These are phyloP conservation scores for Tremellales sp. DNA, from an alignment of 1,284 basidiomycete genomes.

Conservation along the genomic window DNA sequence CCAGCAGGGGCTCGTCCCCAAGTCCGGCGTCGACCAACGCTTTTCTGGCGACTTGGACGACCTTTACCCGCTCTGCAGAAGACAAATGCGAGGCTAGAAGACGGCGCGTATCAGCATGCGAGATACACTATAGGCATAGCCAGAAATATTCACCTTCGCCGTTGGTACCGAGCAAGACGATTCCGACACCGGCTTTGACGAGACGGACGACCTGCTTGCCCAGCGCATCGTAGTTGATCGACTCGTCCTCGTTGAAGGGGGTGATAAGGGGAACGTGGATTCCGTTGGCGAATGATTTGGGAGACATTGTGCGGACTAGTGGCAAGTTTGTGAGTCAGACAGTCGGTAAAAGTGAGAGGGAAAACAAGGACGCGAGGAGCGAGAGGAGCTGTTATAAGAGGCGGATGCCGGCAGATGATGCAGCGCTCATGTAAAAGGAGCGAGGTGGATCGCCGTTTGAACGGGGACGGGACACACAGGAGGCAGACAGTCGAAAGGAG, in stretches of 20 bases:
- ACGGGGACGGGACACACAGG: no score
- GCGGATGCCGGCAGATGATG: no score
- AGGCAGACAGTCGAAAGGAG: no score
- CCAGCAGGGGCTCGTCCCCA: constrained; percentile 65
- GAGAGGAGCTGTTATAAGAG: no score
- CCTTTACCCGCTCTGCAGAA: constrained; percentile 61
- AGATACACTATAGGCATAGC: background rate
- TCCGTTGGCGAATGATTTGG: constrained; percentile 36
- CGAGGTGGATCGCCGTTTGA: no score
- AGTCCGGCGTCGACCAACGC: constrained; percentile 73
- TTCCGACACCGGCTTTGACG: constrained; percentile 50
- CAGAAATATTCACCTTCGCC: constrained; percentile 45
- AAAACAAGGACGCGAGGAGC: constrained; percentile 25
- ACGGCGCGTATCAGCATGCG: background rate
- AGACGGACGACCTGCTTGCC: constrained; percentile 49
- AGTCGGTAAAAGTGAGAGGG: constrained; percentile 14
- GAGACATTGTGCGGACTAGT: no score
- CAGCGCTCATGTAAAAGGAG: no score
- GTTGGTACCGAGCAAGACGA: constrained; percentile 51
- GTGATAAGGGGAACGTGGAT: constrained; percentile 52
- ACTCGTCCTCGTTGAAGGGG: constrained; percentile 46
- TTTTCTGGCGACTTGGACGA: constrained; percentile 63
- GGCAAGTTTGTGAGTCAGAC: no score
- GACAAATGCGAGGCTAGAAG: constrained; percentile 59
- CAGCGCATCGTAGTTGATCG: constrained; percentile 46